Evolutionary conservation across 2,329 filamentous ascomycete species (phyloP), one percentile per base, ranked within the genome.

Genomic region (Zymoseptoria pseudotritici): DNA sequence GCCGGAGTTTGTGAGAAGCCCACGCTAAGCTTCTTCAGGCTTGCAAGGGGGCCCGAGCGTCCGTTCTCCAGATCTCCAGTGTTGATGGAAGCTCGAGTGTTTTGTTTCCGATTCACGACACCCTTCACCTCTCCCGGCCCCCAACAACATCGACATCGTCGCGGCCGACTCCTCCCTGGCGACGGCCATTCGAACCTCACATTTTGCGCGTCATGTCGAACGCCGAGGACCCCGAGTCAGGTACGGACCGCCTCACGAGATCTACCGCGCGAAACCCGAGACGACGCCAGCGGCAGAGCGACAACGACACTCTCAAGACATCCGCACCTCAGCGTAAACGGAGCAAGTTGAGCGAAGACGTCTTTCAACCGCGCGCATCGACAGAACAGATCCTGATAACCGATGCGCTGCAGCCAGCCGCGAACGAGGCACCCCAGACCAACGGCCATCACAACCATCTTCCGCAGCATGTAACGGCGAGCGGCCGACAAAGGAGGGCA

Each of bases 261-360:
- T 72, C 71, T 63, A 72, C 74, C 13, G 70, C 74, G 67, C 74
- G 77, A 62, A 79, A 79, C 63, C 76, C 77, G 49, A 73, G 76
- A 61, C 72, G 78, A 62, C 72, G 78, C 66, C 75, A 75, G 66
- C 76, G 78, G 70, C 74, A 75, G 59, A 69, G 66, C 58, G 76
- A 78, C 64, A 76, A 75, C 54, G 77, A 78, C 55, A 76, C 74
- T 54, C 65, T 72, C 17, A 72, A 73, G 56, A 67, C 68, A 20
- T 65, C 68, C 24, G 76, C 77, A 55, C 75, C 76, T 21, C 73
- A 75, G 60, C 71, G 77, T 36, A 80, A 80, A 70, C 74, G 77
- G 56, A 80, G 76, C 71, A 80, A 79, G 63, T 65, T 80, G 58
- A 74, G 72, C 57, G 73, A 76, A 49, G 74, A 76, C 29, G 75